phyloP scores from a whole-genome alignment of 495 filamentous ascomycete genomes.

The Viridothelium virens region DNA sequence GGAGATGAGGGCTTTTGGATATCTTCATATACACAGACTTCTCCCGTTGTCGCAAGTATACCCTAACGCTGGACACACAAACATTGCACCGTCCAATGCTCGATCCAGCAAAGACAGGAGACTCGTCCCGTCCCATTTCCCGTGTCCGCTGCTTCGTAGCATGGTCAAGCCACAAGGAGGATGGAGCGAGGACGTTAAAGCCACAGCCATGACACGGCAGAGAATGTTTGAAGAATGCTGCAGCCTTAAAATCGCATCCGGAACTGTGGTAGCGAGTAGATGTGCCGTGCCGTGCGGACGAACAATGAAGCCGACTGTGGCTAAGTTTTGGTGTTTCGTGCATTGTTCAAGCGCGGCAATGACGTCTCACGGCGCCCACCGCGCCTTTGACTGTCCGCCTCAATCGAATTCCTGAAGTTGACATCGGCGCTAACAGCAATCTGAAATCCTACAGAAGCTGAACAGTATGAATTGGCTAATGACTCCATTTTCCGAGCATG shows the following conservation, averaged over 20 bases:
- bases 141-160: neutral
- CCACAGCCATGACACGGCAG: conserved; percentile 1
- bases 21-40: neutral
- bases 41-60: neutral
- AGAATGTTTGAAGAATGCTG: neutral
- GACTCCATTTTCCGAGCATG: no score
- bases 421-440: neutral
- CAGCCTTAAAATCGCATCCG: neutral
- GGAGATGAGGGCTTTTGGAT: neutral
- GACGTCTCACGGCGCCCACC: neutral
- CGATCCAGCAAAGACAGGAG: neutral
- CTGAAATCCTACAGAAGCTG: no score
- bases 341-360: neutral
- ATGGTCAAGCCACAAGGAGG: neutral
- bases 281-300: conserved; percentile 5
- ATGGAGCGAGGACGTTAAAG: neutral
- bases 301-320: conserved; percentile 6
- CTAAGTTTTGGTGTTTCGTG: neutral
- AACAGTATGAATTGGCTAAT: no score
- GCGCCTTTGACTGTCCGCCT: neutral
- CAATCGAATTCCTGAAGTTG: neutral
- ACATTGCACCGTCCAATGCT: conserved; percentile 1
- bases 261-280: neutral
- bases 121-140: neutral
- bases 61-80: neutral